These are phyloP conservation scores for Taiwanofungus camphoratus DNA, from an alignment of 1,284 basidiomycete genomes.

Conservation along the genomic window DNA sequence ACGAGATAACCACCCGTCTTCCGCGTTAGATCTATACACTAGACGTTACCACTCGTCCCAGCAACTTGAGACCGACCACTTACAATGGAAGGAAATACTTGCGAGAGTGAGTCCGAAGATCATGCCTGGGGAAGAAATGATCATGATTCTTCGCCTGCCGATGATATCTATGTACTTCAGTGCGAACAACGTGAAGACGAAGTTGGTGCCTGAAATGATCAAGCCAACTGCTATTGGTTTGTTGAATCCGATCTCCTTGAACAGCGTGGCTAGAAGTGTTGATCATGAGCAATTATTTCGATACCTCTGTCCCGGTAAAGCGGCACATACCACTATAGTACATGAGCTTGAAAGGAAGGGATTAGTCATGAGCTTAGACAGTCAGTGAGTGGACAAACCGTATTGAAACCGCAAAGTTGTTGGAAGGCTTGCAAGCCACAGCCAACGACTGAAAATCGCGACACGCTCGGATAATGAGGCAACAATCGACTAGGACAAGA, in stretches of 20 bases:
- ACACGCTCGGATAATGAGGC: background rate
- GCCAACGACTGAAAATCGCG: constrained; percentile 49
- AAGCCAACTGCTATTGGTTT: constrained; percentile 77
- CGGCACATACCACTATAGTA: constrained; percentile 48
- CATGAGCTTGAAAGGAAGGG: constrained; percentile 39
- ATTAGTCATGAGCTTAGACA: background rate
- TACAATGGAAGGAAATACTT: constrained; percentile 72
- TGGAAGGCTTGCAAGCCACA: constrained; percentile 81
- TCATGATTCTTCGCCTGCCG: constrained; percentile 73
- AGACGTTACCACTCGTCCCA: background rate
- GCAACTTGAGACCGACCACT: constrained; percentile 22
- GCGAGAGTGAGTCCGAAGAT: constrained; percentile 65
- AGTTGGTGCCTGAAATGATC: constrained; percentile 76
- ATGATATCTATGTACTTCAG: constrained; percentile 79
- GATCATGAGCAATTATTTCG: background rate
- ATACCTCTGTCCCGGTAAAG: background rate
- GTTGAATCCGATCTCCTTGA: constrained; percentile 75
- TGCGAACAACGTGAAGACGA: constrained; percentile 77
- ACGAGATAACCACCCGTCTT: constrained; percentile 64
- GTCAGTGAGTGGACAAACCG: constrained; percentile 20
- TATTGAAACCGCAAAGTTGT: constrained; percentile 70
- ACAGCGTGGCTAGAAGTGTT: constrained; percentile 54
- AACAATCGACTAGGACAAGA: background rate
- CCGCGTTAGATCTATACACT: constrained; percentile 52
- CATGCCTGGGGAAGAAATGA: constrained; percentile 77